phyloP scores from a whole-genome alignment of 768 basidiomycete species.

The Hebeloma cylindrosporum region DNA sequence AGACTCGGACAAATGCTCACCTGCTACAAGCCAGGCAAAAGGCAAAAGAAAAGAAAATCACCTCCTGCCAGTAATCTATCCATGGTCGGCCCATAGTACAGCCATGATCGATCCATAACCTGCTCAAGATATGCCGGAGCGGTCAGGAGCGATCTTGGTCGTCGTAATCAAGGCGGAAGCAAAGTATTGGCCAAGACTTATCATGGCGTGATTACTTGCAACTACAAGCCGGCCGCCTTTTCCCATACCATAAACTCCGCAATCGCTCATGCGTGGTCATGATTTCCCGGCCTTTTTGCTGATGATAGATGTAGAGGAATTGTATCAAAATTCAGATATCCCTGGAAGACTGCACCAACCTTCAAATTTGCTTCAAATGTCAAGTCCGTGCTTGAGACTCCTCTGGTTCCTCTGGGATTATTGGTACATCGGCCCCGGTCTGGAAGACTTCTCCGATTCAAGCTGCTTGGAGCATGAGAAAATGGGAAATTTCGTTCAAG shows the following conservation, averaged over 20 bases:
- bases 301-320: no score
- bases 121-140: not conserved
- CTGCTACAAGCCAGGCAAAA: not conserved
- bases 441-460: no score
- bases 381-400: no score
- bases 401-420: no score
- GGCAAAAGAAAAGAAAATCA: not conserved
- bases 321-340: no score
- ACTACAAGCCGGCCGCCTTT: not conserved
- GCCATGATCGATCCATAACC: not conserved
- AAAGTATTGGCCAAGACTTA: not conserved
- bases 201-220: not conserved
- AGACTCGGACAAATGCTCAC: not conserved
- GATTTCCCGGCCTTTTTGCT: conserved; percentile 13
- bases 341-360: no score
- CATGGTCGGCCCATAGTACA: not conserved
- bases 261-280: conserved; percentile 1
- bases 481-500: no score
- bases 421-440: no score
- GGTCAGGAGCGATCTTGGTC: not conserved
- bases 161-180: not conserved
- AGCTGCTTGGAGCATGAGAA: no score
- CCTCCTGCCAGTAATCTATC: not conserved
- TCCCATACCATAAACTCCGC: conserved; percentile 2
- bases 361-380: no score